Conservation (phyloP, 495 filamentous ascomycete species). For the Aspergillus heteromorphus region DNA sequence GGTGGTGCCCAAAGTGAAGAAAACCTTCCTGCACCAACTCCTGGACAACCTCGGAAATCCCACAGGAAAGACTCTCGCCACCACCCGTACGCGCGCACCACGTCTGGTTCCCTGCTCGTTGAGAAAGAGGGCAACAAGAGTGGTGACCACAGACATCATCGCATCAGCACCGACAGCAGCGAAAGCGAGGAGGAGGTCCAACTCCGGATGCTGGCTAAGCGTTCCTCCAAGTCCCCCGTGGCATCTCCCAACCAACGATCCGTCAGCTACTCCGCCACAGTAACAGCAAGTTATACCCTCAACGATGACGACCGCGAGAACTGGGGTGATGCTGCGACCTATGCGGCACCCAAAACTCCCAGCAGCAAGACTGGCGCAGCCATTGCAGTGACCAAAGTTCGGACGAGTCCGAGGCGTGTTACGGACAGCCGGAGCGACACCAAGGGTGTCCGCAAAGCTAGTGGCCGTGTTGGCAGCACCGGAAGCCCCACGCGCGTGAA, state of each 20-base stretch:
- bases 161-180: constrained; percentile 42
- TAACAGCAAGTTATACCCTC: constrained; percentile 41
- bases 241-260: constrained; percentile 44
- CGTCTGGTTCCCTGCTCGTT: constrained; percentile 34
- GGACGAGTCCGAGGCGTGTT: constrained; percentile 59
- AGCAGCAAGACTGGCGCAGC: constrained; percentile 58
- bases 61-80: constrained; percentile 56
- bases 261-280: constrained; percentile 43
- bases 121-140: constrained; percentile 30
- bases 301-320: constrained; percentile 42
- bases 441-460: constrained; percentile 80
- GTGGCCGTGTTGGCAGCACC: constrained; percentile 83
- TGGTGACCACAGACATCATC: constrained; percentile 33
- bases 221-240: constrained; percentile 48
- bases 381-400: constrained; percentile 67
- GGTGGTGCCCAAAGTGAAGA: constrained; percentile 59
- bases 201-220: constrained; percentile 61
- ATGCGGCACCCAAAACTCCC: constrained; percentile 57
- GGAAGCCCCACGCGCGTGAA: constrained; percentile 39
- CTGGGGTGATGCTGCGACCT: constrained; percentile 33
- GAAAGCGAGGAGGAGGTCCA: constrained; percentile 78
- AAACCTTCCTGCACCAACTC: constrained; percentile 88
- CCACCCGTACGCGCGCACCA: constrained; percentile 48
- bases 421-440: constrained; percentile 49
- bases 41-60: constrained; percentile 90